phyloP scores from a whole-genome alignment of 2,329 filamentous ascomycete genomes.

The Apiospora kogelbergensis region DNA sequence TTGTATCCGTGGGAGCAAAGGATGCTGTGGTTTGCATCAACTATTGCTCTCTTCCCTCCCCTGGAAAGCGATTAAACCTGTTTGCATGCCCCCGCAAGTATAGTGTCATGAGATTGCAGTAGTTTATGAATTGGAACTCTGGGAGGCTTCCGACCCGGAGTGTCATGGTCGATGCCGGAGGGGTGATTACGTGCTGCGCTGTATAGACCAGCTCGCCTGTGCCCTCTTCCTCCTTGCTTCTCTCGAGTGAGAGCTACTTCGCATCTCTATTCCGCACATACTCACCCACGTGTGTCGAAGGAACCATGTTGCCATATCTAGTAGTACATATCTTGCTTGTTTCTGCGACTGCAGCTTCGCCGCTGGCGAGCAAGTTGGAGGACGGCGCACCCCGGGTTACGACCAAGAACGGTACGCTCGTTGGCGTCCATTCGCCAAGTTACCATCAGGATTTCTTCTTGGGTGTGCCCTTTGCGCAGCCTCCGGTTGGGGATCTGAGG shows the following conservation, averaged over 20 bases:
- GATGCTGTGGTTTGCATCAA: too few species aligned
- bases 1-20: too few species aligned
- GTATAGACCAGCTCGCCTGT: not conserved
- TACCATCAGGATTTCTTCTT: conserved; percentile 47
- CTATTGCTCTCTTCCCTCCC: not conserved
- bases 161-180: not conserved
- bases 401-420: not conserved
- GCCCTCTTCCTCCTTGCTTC: too few species aligned
- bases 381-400: not conserved
- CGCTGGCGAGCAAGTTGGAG: not conserved
- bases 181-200: not conserved
- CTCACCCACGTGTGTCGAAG: not conserved
- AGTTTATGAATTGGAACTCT: not conserved
- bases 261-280: not conserved
- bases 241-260: not conserved
- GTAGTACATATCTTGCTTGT: not conserved
- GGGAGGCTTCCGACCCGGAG: not conserved
- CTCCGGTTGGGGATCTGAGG: conserved; percentile 37
- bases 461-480: conserved; percentile 52
- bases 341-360: not conserved
- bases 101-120: not conserved
- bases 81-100: not conserved
- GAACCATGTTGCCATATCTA: not conserved
- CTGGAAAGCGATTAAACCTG: not conserved
- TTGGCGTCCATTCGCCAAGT: not conserved